Evolutionary conservation across 2,329 filamentous ascomycete species (phyloP).

Genomic region (Claviceps digitariae): DNA sequence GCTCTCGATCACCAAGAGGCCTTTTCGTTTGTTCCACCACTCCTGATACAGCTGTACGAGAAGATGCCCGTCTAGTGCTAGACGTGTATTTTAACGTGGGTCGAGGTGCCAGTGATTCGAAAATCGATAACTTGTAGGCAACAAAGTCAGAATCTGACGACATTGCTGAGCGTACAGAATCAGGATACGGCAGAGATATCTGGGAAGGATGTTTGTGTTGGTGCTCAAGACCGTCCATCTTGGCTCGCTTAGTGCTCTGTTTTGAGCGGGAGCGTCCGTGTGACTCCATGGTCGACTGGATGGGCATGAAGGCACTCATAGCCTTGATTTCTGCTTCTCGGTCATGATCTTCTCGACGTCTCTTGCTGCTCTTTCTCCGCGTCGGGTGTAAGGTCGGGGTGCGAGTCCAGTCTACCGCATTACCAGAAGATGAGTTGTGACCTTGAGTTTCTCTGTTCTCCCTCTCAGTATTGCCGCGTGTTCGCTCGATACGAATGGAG

Average conservation of each 20-base stretch:
- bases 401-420: conserved; percentile 16
- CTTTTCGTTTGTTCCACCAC: conserved; percentile 37
- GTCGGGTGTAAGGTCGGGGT: conserved; percentile 42
- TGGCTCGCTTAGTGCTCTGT: conserved; percentile 53
- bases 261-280: conserved; percentile 47
- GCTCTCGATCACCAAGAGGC: conserved; percentile 33
- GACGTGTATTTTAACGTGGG: conserved; percentile 68
- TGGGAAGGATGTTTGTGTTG: conserved; percentile 54
- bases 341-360: conserved; percentile 58
- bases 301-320: conserved; percentile 59
- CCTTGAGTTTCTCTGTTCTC: conserved; percentile 6
- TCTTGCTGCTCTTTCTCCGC: conserved; percentile 63
- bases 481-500: conserved; percentile 28
- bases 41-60: conserved; percentile 30
- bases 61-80: conserved; percentile 42
- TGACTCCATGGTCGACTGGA: conserved; percentile 46
- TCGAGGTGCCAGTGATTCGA: conserved; percentile 72
- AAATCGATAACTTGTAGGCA: conserved; percentile 65
- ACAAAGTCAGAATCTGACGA: conserved; percentile 58
- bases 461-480: conserved; percentile 4
- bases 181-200: conserved; percentile 58
- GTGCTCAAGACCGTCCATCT: conserved; percentile 35
- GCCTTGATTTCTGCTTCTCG: conserved; percentile 81
- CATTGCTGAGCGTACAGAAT: conserved; percentile 63
- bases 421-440: conserved; percentile 1